Evolutionary conservation across 805 yeast genomes (phyloP).

Genomic region (Nakazawaea anatomiae): DNA sequence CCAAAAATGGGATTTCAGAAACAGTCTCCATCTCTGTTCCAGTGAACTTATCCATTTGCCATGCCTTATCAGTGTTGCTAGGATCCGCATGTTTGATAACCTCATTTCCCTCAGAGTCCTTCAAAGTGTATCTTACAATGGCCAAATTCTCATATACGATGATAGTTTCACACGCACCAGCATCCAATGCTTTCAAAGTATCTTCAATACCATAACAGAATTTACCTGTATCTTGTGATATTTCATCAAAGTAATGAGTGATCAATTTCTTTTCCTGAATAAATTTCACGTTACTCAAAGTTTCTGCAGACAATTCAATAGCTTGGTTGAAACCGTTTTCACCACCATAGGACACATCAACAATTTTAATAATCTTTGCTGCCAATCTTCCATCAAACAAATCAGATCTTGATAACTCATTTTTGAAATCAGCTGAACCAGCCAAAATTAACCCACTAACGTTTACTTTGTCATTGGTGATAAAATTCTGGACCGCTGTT

Average conservation of each 20-base stretch:
- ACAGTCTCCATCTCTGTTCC: conserved; percentile 91
- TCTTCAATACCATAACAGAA: conserved; percentile 98
- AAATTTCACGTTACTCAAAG: conserved; percentile 93
- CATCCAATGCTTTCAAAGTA: conserved; percentile 91
- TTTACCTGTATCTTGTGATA: conserved; percentile 94
- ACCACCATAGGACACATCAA: conserved; percentile 98
- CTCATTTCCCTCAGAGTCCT: conserved; percentile 76
- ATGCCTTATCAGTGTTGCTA: conserved; percentile 65
- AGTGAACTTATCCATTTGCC: conserved; percentile 72
- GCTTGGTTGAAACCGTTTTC: conserved; percentile 99
- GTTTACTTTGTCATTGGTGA: conserved; percentile 89
- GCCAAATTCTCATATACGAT: conserved; percentile 93
- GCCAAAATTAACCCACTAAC: conserved; percentile 94
- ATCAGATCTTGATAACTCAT: conserved; percentile 87
- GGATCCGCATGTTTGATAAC: conserved; percentile 70
- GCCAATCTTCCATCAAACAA: conserved; percentile 87
- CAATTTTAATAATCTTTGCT: conserved; percentile 83
- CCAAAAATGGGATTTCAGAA: conserved; percentile 79
- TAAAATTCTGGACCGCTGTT: conserved; percentile 95
- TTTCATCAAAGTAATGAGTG: conserved; percentile 90
- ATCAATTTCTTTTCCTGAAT: conserved; percentile 97
- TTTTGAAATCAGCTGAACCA: conserved; percentile 99
- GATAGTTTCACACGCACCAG: conserved; percentile 91
- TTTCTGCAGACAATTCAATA: conserved; percentile 94
- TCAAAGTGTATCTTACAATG: conserved; percentile 74